phyloP scores from a whole-genome alignment of 495 filamentous ascomycete species.

The Podospora conica region DNA sequence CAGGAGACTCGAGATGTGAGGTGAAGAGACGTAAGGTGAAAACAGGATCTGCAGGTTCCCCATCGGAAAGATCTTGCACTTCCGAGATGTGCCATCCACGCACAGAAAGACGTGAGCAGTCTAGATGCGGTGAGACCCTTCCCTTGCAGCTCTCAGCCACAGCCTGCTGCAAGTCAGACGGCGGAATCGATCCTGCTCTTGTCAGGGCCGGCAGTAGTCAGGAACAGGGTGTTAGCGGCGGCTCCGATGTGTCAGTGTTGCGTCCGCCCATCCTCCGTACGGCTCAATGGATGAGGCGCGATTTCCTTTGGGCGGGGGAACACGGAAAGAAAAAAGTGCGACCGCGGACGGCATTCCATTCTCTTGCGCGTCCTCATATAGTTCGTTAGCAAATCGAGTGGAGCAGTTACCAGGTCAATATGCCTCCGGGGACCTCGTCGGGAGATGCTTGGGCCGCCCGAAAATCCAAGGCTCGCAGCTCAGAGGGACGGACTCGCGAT shows the following conservation, averaged over 20 bases:
- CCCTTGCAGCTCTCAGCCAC: neutral
- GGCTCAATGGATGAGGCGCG: neutral
- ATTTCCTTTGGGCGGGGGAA: neutral
- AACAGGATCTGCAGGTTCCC: neutral
- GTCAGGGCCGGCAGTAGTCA: conserved; percentile 4
- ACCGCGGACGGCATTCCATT: conserved; percentile 1
- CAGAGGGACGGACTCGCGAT: neutral
- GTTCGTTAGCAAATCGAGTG: neutral
- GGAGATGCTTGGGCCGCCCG: neutral
- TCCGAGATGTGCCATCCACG: conserved; percentile 7
- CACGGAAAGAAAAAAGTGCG: neutral
- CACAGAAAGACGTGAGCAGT: conserved; percentile 7
- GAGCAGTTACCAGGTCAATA: neutral
- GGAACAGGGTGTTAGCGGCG: conserved; percentile 5
- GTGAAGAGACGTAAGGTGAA: no score
- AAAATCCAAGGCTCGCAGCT: neutral
- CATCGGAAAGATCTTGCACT: conserved; percentile 1
- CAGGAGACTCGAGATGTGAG: neutral
- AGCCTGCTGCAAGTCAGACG: neutral
- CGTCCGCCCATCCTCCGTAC: neutral
- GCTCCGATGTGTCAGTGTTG: neutral
- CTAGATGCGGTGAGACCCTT: conserved; percentile 6
- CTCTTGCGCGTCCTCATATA: neutral
- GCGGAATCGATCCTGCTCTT: neutral
- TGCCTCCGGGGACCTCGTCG: neutral